Percentiles rank a stretch among this genome's conserved stretches.
Conservation (phyloP, 129 eudicot genomes). For the Artemisia annua region DNA sequence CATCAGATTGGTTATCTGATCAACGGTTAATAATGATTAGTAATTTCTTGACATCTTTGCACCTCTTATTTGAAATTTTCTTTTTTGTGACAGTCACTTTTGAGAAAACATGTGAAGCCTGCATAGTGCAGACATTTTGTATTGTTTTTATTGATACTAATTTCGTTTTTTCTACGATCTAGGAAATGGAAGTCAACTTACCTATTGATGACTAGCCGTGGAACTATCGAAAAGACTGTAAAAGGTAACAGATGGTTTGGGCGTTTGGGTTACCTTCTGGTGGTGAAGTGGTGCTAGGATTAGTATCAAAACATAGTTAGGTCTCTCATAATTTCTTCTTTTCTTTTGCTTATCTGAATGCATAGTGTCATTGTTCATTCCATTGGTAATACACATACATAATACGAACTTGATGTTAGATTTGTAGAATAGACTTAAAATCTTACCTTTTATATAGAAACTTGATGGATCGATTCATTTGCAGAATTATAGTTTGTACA, state of each 20-base stretch:
- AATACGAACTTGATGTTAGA: conserved; percentile 1
- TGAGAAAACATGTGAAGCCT: conserved; percentile 7
- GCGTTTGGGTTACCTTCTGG: too few species aligned
- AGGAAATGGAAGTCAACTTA: conserved; percentile 64
- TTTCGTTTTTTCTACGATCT: conserved; percentile 32
- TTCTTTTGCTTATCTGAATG: neutral
- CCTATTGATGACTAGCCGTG: conserved; percentile 37
- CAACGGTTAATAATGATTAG: too few species aligned
- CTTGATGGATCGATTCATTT: conserved; percentile 17
- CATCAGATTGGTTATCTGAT: too few species aligned
- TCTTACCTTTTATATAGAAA: conserved; percentile 21
- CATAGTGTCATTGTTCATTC: conserved; percentile 20
- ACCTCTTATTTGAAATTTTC: neutral
- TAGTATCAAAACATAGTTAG: conserved; percentile 33
- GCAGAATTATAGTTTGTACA: neutral
- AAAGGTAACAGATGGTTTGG: too few species aligned
- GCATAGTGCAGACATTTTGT: neutral
- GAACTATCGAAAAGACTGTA: conserved; percentile 1
- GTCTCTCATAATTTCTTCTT: conserved; percentile 11
- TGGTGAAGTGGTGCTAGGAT: conserved; percentile 6
- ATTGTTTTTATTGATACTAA: conserved; percentile 8
- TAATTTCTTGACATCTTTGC: too few species aligned
- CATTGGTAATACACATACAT: conserved; percentile 18
- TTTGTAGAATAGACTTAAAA: neutral
- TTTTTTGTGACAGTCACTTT: neutral